A percentile compares a stretch with the other conserved stretches of the same genome.
Conservation (phyloP, 805 yeast species). For the Danielia reshetovae region DNA sequence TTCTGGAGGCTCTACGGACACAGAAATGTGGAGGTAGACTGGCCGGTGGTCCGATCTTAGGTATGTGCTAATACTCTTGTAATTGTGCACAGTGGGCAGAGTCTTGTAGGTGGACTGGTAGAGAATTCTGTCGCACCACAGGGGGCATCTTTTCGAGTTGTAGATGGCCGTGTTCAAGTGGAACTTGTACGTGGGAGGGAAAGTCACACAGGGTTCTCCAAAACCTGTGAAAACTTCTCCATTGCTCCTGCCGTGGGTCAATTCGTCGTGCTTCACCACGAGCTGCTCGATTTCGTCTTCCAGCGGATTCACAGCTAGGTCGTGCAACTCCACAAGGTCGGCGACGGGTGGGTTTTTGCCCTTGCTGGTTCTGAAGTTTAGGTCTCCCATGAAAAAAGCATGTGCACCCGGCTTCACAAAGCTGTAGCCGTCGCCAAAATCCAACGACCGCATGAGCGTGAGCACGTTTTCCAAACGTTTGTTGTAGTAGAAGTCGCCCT, state of each 20-base stretch:
- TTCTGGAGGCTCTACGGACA: conserved; percentile 43
- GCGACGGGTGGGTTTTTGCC: conserved; percentile 6
- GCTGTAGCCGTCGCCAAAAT: conserved; percentile 55
- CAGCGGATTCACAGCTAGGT: conserved; percentile 16
- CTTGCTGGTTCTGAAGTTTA: conserved; percentile 65
- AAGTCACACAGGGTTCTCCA: conserved; percentile 58
- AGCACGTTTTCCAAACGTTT: conserved; percentile 52
- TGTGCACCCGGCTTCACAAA: conserved; percentile 52
- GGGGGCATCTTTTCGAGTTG: conserved; percentile 60
- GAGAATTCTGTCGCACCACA: conserved; percentile 89
- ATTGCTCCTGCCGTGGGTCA: conserved; percentile 35
- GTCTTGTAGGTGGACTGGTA: conserved; percentile 43
- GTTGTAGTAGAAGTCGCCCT: conserved; percentile 48
- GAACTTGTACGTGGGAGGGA: conserved; percentile 81
- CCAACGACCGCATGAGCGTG: conserved; percentile 48
- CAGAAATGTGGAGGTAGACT: conserved; percentile 50
- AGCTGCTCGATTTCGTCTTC: conserved; percentile 15
- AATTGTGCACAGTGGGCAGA: conserved; percentile 32
- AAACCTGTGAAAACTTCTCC: conserved; percentile 58
- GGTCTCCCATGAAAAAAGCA: conserved; percentile 76
- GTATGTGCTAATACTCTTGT: conserved; percentile 46
- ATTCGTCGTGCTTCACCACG: conserved; percentile 46
- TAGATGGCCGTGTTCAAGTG: conserved; percentile 47
- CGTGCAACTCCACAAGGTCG: conserved; percentile 23
- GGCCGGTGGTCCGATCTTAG: conserved; percentile 78